phyloP scores from a whole-genome alignment of 1,139 yeast genomes.

The Yamadazyma oceani region DNA sequence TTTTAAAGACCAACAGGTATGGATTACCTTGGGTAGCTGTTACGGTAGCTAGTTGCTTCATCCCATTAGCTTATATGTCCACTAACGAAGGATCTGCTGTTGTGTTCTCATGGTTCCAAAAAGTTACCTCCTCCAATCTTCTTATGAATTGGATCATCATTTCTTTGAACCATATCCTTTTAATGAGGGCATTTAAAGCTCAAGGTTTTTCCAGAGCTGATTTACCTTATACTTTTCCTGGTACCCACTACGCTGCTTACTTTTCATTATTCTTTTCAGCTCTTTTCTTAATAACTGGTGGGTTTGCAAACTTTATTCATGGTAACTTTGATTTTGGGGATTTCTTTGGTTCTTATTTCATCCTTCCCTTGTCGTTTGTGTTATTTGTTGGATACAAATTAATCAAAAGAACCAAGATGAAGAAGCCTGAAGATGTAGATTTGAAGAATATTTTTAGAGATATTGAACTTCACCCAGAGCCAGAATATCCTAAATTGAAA shows the following conservation, averaged over 20 bases:
- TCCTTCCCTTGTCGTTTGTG: constrained; percentile 30
- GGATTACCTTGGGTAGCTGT: constrained; percentile 61
- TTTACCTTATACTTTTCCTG: constrained; percentile 33
- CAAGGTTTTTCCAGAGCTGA: constrained; percentile 34
- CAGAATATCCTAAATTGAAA: constrained; percentile 22
- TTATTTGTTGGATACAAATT: constrained; percentile 31
- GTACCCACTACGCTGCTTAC: constrained; percentile 32
- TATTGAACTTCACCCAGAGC: constrained; percentile 39
- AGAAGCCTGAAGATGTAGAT: constrained; percentile 32
- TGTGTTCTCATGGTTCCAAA: constrained; percentile 63
- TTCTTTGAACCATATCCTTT: constrained; percentile 34
- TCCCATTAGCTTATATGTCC: constrained; percentile 63
- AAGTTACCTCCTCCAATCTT: constrained; percentile 60
- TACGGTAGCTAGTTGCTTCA: constrained; percentile 48
- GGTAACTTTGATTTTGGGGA: constrained; percentile 33
- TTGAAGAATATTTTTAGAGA: constrained; percentile 33
- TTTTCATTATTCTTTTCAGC: constrained; percentile 33
- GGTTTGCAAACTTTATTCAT: constrained; percentile 36
- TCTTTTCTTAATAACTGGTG: constrained; percentile 39
- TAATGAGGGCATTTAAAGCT: constrained; percentile 32
- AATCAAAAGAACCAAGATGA: constrained; percentile 24
- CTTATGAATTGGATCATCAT: constrained; percentile 51
- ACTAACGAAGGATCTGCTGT: constrained; percentile 42
- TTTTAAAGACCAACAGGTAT: constrained; percentile 51
- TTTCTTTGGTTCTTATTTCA: constrained; percentile 40